Conservation (phyloP, 176 grass and related monocot genomes). For the Tillandsia leiboldiana region DNA sequence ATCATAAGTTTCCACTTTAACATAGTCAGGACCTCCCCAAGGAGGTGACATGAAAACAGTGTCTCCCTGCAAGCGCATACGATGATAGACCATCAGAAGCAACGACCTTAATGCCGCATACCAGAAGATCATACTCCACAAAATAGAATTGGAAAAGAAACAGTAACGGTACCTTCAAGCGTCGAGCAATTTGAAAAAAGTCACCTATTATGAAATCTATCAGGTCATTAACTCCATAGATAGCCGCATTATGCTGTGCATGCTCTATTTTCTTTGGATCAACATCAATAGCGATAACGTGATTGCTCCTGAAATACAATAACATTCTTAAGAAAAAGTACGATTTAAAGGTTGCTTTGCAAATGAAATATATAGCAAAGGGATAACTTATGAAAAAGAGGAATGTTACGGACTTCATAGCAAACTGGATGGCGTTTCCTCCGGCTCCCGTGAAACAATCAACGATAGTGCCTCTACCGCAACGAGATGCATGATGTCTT, state of each 20-base stretch:
- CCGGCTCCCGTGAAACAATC: slow-evolving; percentile 90
- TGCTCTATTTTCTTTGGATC: slow-evolving; percentile 79
- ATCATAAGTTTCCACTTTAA: slow-evolving; percentile 69
- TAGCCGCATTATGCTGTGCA: slow-evolving; percentile 73
- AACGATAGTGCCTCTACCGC: slow-evolving; percentile 38
- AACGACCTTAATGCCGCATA: not conserved
- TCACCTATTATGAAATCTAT: slow-evolving; percentile 86
- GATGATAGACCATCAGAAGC: not conserved
- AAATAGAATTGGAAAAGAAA: not conserved
- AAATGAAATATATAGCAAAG: not conserved
- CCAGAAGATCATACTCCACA: not conserved
- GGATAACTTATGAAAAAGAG: slow-evolving; percentile 17
- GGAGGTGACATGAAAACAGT: slow-evolving; percentile 88
- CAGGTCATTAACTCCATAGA: slow-evolving; percentile 63
- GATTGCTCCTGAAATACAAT: slow-evolving; percentile 56
- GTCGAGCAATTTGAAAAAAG: slow-evolving; percentile 44
- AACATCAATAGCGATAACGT: slow-evolving; percentile 92
- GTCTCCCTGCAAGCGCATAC: slow-evolving; percentile 42
- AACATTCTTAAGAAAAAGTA: not conserved
- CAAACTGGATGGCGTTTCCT: slow-evolving; percentile 97
- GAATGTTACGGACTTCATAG: slow-evolving; percentile 41
- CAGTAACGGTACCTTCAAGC: slow-evolving; percentile 42
- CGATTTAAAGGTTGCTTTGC: not conserved
- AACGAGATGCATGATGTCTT: slow-evolving; percentile 81
- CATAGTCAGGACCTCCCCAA: slow-evolving; percentile 93